phyloP scores from a whole-genome alignment of 1,284 basidiomycete genomes.

The Pterulicium gracile region DNA sequence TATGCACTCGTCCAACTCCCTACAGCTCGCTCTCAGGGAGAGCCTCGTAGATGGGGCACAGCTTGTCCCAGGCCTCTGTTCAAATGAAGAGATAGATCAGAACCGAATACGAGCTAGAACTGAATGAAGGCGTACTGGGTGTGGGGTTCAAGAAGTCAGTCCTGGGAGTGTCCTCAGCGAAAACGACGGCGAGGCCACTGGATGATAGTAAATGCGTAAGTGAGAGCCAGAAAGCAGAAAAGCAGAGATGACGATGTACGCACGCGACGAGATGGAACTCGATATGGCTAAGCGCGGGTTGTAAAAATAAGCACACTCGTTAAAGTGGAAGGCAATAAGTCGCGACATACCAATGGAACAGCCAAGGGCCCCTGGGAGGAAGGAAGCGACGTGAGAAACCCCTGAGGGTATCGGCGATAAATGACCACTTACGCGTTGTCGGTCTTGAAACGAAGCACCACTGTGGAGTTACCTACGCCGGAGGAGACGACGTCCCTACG shows the following conservation, averaged over 20 bases:
- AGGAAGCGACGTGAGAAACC: no score
- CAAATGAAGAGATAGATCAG: neutral
- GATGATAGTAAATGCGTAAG: no score
- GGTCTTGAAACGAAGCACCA: neutral
- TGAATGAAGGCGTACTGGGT: neutral
- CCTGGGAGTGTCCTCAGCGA: conserved; percentile 20
- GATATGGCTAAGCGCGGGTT: conserved; percentile 1
- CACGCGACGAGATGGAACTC: conserved; percentile 11
- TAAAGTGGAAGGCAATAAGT: neutral
- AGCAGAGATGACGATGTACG: neutral
- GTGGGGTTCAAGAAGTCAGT: neutral
- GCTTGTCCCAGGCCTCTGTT: neutral
- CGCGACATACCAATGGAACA: neutral
- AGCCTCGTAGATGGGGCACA: conserved; percentile 1
- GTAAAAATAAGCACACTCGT: neutral
- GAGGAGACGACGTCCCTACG: neutral
- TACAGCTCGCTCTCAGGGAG: neutral
- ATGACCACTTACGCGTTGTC: neutral
- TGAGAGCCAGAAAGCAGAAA: no score
- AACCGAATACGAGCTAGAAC: no score
- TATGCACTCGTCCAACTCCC: neutral
- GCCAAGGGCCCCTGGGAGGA: neutral
- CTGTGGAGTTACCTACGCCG: neutral
- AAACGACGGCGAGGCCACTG: conserved; percentile 25
- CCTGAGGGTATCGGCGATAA: neutral